Evolutionary conservation across 2,329 filamentous ascomycete genomes (phyloP).

Genomic region (Curvularia sp.): DNA sequence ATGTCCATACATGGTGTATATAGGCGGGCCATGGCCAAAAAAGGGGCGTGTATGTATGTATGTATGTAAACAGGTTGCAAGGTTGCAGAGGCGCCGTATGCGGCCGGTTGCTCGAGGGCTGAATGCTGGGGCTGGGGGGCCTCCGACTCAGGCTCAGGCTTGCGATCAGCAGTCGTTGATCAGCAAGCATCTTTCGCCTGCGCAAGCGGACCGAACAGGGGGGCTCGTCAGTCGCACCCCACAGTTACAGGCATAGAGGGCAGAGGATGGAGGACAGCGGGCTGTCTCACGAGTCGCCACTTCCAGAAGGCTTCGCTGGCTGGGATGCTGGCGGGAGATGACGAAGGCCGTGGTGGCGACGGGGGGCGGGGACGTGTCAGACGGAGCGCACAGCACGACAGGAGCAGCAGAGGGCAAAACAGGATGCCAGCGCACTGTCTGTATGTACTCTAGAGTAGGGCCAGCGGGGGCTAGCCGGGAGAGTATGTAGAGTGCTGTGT

Average conservation of each 20-base stretch:
- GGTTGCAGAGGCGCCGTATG: not conserved
- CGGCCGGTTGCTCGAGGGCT: no score
- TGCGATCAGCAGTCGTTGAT: constrained; percentile 16
- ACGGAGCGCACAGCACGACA: not conserved
- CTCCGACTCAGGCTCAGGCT: not conserved
- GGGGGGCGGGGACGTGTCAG: constrained; percentile 1
- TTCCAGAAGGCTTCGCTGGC: constrained; percentile 27
- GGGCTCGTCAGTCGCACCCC: constrained; percentile 10
- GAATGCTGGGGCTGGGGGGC: not conserved
- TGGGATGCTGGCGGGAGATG: constrained; percentile 22
- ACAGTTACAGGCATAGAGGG: constrained; percentile 10
- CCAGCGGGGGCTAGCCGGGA: constrained; percentile 8
- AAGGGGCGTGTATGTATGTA: not conserved
- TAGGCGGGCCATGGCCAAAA: not conserved
- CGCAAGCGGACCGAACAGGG: constrained; percentile 22
- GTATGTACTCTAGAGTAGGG: no score
- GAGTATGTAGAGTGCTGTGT: constrained; percentile 10
- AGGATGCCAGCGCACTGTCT: not conserved
- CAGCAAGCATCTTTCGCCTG: constrained; percentile 14
- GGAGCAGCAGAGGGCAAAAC: constrained; percentile 1
- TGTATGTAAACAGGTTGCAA: not conserved
- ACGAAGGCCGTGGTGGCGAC: constrained; percentile 27
- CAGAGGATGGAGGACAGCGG: constrained; percentile 2
- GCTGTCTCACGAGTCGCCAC: constrained; percentile 16
- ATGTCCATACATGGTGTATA: not conserved